Conservation (phyloP, 345 rosid species). For the Abelmoschus esculentus region DNA sequence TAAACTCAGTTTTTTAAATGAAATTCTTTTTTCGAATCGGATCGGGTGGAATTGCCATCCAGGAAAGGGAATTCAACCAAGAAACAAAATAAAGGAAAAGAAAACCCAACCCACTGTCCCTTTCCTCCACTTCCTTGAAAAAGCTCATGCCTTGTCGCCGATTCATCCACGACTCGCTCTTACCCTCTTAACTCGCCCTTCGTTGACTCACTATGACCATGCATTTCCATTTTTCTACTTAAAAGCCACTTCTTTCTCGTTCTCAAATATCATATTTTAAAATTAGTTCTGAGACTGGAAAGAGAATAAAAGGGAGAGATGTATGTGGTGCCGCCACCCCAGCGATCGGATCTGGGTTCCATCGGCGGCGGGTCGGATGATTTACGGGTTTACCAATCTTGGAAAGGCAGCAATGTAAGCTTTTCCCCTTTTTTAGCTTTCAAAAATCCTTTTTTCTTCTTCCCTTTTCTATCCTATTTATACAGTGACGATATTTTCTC, state of each 20-base stretch:
- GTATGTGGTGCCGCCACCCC: slow-evolving; percentile 90
- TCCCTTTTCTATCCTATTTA: not conserved
- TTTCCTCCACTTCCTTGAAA: not conserved
- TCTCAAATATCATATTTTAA: not conserved
- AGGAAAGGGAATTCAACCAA: too few relatives aligned
- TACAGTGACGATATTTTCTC: not conserved
- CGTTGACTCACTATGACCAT: not conserved
- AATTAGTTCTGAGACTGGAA: not conserved
- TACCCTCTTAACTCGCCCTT: slow-evolving; percentile 12
- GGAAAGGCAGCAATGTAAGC: slow-evolving; percentile 97
- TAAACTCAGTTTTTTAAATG: too few relatives aligned
- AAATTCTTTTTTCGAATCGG: too few relatives aligned
- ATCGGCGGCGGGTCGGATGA: slow-evolving; percentile 39
- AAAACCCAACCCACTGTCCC: not conserved
- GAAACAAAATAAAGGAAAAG: too few relatives aligned
- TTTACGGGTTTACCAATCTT: slow-evolving; percentile 68
- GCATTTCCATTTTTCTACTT: not conserved
- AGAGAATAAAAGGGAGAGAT: slow-evolving; percentile 9
- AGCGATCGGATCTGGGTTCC: slow-evolving; percentile 63
- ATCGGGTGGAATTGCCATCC: too few relatives aligned
- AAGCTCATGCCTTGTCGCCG: slow-evolving; percentile 22
- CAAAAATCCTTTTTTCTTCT: not conserved
- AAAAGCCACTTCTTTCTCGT: not conserved
- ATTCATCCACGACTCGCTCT: slow-evolving; percentile 32
- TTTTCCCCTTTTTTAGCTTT: slow-evolving; percentile 1